phyloP scores from a whole-genome alignment of 1,139 yeast species.

The Diutina rugosa region DNA sequence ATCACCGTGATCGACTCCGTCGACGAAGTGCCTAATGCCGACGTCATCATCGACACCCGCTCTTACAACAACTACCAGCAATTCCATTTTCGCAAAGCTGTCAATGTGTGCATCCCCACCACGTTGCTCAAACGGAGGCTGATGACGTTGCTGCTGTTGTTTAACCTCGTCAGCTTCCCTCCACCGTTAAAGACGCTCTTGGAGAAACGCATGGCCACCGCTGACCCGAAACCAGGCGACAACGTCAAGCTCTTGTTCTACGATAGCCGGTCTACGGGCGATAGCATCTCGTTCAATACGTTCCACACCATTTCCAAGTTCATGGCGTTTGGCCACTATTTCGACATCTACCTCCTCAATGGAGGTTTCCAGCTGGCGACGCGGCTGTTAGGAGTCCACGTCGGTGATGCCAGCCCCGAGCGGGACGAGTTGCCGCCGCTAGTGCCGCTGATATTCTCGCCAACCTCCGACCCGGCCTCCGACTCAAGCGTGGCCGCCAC shows the following conservation, averaged over 20 bases:
- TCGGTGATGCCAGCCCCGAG: neutral
- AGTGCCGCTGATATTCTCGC: neutral
- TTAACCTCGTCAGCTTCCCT: neutral
- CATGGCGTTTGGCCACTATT: neutral
- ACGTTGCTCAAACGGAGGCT: neutral
- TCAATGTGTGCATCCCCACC: conserved; percentile 1
- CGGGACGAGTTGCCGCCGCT: neutral
- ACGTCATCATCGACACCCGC: neutral
- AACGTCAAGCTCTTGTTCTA: neutral
- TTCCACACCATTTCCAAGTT: neutral
- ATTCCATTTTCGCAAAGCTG: neutral
- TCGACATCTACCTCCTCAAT: neutral
- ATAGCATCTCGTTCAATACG: neutral
- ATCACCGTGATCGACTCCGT: neutral
- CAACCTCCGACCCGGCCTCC: neutral
- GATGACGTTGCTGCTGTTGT: neutral
- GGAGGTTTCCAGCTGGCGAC: neutral
- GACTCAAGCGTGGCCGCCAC: neutral
- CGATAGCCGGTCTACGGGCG: neutral
- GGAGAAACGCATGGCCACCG: neutral
- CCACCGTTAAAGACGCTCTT: neutral
- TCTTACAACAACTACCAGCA: neutral
- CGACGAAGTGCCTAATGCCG: neutral
- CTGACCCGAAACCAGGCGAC: neutral
- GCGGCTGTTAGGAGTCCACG: neutral